Evolutionary conservation across 148 eudicot species (phyloP).

Genomic region (Amaranthus hypochondriacus): DNA sequence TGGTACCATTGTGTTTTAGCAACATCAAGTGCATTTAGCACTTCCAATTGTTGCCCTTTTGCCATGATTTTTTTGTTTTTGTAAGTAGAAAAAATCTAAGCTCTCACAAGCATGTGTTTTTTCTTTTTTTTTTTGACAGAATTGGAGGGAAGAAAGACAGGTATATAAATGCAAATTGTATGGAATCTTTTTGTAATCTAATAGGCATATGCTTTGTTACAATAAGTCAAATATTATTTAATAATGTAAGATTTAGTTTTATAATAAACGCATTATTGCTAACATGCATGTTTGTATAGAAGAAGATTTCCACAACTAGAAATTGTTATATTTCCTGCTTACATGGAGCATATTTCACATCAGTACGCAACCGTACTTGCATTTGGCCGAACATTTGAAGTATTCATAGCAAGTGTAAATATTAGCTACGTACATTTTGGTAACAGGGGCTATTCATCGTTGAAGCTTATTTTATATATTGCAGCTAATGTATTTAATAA

Average conservation of each 20-base stretch:
- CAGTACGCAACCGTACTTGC: background rate
- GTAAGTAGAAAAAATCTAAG: background rate
- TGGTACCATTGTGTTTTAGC: conserved; percentile 72
- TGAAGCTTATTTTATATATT: too few relatives aligned
- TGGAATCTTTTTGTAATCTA: conserved; percentile 7
- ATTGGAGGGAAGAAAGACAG: background rate
- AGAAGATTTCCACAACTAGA: background rate
- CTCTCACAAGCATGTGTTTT: too few relatives aligned
- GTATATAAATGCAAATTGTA: background rate
- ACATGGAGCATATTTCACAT: background rate
- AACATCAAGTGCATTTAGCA: conserved; percentile 55
- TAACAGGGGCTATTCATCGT: too few relatives aligned
- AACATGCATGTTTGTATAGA: background rate
- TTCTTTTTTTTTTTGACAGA: background rate
- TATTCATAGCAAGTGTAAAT: background rate
- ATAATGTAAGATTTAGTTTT: background rate
- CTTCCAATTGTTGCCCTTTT: conserved; percentile 32
- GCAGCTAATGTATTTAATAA: too few relatives aligned
- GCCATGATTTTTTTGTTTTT: conserved; percentile 30
- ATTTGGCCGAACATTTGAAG: background rate
- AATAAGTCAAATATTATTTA: background rate
- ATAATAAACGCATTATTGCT: background rate
- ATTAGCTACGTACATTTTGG: too few relatives aligned
- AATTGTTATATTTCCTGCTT: background rate
- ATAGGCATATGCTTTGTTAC: background rate